phyloP scores from a whole-genome alignment of 805 yeast genomes.

The Saccharomycopsis babjevae region DNA sequence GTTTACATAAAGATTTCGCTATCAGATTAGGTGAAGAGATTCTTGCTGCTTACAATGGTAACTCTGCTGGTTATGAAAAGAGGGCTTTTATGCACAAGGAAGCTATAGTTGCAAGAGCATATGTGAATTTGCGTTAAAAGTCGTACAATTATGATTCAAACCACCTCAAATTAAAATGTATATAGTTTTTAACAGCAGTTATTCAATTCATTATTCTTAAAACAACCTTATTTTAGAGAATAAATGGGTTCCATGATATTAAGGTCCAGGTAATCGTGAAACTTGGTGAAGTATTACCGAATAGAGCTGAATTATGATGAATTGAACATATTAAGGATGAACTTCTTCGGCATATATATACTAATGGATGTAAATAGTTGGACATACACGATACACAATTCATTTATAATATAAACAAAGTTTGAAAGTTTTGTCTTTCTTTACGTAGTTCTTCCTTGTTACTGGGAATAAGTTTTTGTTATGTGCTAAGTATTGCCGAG shows the following conservation, averaged over 20 bases:
- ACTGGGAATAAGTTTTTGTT: too few relatives aligned
- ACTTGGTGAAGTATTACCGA: too few relatives aligned
- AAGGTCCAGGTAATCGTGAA: too few relatives aligned
- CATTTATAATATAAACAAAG: neutral
- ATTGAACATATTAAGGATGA: too few relatives aligned
- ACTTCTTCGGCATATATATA: neutral
- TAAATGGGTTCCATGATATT: too few relatives aligned
- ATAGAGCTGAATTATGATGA: too few relatives aligned
- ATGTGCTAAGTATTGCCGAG: too few relatives aligned
- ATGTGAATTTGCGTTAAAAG: slow-evolving; percentile 33
- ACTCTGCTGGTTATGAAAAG: slow-evolving; percentile 76
- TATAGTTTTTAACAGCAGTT: too few relatives aligned
- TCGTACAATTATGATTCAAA: neutral
- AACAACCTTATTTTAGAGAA: too few relatives aligned
- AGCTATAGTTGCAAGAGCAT: slow-evolving; percentile 85
- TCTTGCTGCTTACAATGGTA: slow-evolving; percentile 64
- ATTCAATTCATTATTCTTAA: too few relatives aligned
- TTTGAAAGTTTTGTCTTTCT: neutral
- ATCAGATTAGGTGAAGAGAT: slow-evolving; percentile 91
- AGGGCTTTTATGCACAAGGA: slow-evolving; percentile 71
- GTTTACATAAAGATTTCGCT: slow-evolving; percentile 69
- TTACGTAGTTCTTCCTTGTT: neutral
- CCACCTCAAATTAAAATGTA: too few relatives aligned
- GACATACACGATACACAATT: neutral
- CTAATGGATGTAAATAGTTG: neutral